phyloP scores from a whole-genome alignment of 2,329 filamentous ascomycete genomes.

The Grosmannia penicillata region DNA sequence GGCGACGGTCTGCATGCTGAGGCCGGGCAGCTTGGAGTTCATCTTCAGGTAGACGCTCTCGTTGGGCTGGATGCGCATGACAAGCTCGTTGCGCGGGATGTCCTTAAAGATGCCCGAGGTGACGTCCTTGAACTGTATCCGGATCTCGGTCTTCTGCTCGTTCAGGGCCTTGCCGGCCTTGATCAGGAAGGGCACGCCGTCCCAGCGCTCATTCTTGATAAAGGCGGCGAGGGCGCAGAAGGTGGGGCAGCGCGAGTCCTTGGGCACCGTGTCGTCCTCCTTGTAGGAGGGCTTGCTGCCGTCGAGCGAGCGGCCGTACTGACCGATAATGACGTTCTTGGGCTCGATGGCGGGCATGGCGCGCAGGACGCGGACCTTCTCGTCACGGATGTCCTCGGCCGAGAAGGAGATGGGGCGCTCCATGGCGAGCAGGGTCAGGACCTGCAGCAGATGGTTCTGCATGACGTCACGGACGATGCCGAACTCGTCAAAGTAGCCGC shows the following conservation, averaged over 20 bases:
- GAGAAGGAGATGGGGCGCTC: constrained; percentile 97
- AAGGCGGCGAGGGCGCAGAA: constrained; percentile 96
- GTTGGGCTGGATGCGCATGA: constrained; percentile 98
- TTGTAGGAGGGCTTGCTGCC: constrained; percentile 96
- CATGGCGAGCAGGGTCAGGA: constrained; percentile 92
- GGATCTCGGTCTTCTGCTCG: constrained; percentile 98
- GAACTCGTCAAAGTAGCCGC: constrained; percentile 98
- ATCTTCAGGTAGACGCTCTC: constrained; percentile 99
- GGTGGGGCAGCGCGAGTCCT: constrained; percentile 92
- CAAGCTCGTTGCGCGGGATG: constrained; percentile 96
- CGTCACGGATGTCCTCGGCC: constrained; percentile 92
- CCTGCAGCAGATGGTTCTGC: constrained; percentile 98
- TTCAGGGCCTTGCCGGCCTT: constrained; percentile 98
- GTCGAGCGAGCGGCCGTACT: constrained; percentile 93
- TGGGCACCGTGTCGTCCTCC: constrained; percentile 95
- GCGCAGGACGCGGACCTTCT: constrained; percentile 92
- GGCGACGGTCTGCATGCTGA: constrained; percentile 98
- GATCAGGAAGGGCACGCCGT: constrained; percentile 96
- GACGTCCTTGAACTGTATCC: constrained; percentile 98
- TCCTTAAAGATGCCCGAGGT: constrained; percentile 99
- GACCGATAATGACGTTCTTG: constrained; percentile 98
- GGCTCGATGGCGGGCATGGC: constrained; percentile 90
- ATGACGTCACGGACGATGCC: constrained; percentile 99
- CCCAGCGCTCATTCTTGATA: constrained; percentile 99
- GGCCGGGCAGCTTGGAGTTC: constrained; percentile 97